phyloP scores from a whole-genome alignment of 177 flowering plant genomes.

The Viscum album region DNA sequence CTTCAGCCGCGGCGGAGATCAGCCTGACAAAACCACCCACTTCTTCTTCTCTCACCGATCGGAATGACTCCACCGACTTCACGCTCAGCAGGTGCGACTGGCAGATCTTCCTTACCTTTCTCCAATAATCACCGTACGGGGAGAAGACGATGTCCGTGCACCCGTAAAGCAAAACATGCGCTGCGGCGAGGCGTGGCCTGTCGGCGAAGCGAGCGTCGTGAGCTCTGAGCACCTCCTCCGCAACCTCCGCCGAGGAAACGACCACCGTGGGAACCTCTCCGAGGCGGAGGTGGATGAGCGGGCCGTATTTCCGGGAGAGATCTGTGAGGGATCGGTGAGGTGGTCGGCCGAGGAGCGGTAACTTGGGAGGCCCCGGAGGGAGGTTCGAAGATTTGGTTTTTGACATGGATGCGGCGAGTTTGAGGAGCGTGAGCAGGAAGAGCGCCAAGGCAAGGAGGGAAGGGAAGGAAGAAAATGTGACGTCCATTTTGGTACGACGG shows the following conservation, averaged over 20 bases:
- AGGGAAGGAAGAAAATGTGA: too few relatives aligned
- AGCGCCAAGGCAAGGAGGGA: too few relatives aligned
- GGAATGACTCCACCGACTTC: neutral
- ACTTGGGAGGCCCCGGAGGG: slow-evolving; percentile 10
- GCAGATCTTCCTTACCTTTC: neutral
- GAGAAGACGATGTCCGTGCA: neutral
- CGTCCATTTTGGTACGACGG: too few relatives aligned
- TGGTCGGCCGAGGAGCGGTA: slow-evolving; percentile 3
- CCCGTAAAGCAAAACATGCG: too few relatives aligned
- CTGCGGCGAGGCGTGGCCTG: slow-evolving; percentile 4
- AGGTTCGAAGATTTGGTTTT: too few relatives aligned
- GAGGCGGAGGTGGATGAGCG: slow-evolving; percentile 17
- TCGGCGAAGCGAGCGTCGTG: slow-evolving; percentile 14
- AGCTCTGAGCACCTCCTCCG: slow-evolving; percentile 16
- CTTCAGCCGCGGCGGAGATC: neutral
- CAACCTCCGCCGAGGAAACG: slow-evolving; percentile 11
- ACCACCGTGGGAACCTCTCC: slow-evolving; percentile 14
- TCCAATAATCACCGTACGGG: slow-evolving; percentile 1
- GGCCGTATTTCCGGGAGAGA: slow-evolving; percentile 16
- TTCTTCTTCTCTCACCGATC: slow-evolving; percentile 11
- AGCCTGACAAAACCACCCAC: neutral
- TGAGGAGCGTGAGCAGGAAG: too few relatives aligned
- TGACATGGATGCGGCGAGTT: too few relatives aligned
- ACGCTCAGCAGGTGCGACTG: neutral
- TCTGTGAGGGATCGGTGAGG: slow-evolving; percentile 13